Conservation (phyloP, 805 yeast species). For the Metschnikowia reukaufii region DNA sequence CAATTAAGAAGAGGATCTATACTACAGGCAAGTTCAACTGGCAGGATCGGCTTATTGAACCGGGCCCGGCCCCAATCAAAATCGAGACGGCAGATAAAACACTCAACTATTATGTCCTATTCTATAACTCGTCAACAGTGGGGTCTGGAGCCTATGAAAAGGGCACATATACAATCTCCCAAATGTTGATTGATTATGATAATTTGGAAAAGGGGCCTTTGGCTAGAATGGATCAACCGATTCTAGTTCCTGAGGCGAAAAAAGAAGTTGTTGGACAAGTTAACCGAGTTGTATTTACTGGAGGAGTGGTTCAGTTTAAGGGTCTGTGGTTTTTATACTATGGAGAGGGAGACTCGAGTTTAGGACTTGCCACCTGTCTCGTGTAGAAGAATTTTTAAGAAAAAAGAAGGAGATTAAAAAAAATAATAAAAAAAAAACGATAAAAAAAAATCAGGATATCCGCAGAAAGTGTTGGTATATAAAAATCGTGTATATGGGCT, state of each 20-base stretch:
- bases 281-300: slow-evolving; percentile 43
- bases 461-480: no score
- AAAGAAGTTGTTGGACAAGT: slow-evolving; percentile 43
- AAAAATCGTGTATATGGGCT: no score
- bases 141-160: slow-evolving; percentile 33
- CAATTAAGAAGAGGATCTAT: slow-evolving; percentile 23
- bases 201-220: slow-evolving; percentile 34
- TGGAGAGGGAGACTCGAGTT: slow-evolving; percentile 45
- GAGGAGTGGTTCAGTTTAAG: slow-evolving; percentile 42
- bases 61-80: slow-evolving; percentile 44
- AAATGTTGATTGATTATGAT: slow-evolving; percentile 44
- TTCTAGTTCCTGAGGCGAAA: slow-evolving; percentile 32
- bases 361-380: slow-evolving; percentile 40
- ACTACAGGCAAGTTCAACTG: slow-evolving; percentile 30
- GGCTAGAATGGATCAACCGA: slow-evolving; percentile 38
- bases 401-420: background rate
- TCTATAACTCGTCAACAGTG: slow-evolving; percentile 40
- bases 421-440: no score
- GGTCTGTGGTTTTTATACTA: slow-evolving; percentile 43
- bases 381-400: no score
- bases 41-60: slow-evolving; percentile 40
- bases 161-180: slow-evolving; percentile 37
- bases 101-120: slow-evolving; percentile 35
- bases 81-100: slow-evolving; percentile 22
- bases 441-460: no score